Evolutionary conservation across 148 eudicot species (phyloP), one percentile per base, ranked within the genome.

Genomic region (Rhododendron griersonianum): DNA sequence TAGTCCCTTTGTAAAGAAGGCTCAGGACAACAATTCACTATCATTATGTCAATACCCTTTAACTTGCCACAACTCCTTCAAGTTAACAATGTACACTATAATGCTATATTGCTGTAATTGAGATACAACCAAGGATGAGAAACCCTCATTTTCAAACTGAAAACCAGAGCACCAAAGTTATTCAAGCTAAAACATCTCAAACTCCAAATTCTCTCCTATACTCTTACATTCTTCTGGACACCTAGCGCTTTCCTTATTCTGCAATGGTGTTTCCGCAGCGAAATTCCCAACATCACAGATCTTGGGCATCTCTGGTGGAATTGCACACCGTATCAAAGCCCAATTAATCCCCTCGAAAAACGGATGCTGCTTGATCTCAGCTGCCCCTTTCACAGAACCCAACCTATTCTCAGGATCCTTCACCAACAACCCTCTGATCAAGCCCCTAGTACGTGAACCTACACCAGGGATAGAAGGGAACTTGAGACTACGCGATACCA

Each of bases 321-420:
- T 88, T 45, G 93, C 93, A 86, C 96, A 92, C 4, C 97, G 91
- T 69, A 95, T 91, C 88, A 95, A 69, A 44, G 97, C 98, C 96
- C 97, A 95, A 83, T 95, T 95, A 76, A 95, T 65, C 37, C 95
- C 96, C 85, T 95, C 93, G 19, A 95, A 95, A 85, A 94, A 95
- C 2, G 91, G 90, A 75, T 95, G 97, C 84, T 92, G 92, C 87
- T 93, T 95, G 65, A 95, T 90, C 88, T 94, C 98, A 15, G 91
- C 90, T 14, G 98, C 96, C 8, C 97, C 98, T 88, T 91, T 92
- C 5, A 86, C 88, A 84, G 90, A 93, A 78, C 98, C 98, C 84
- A 94, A 50, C 76, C 98, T 92, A 30, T 89, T 90, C 89, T 87
- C 89, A 0, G 98, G 96, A 30, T 94, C 93, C 90, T 94, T 94